These are phyloP conservation scores for Boletus speciosus DNA, from an alignment of 768 basidiomycete species.

Conservation along the genomic window DNA sequence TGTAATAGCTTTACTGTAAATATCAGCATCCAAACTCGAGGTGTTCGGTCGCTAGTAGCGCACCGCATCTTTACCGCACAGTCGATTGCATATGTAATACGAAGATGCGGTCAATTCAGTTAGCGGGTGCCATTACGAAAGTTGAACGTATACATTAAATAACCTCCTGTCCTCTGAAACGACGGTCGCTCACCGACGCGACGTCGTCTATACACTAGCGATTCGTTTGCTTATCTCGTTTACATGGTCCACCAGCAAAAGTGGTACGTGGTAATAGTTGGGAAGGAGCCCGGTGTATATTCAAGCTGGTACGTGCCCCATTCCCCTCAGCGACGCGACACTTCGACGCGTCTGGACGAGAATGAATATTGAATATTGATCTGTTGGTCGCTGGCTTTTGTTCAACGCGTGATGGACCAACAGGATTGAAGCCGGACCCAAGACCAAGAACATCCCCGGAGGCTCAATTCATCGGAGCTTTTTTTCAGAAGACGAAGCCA, in stretches of 20 bases:
- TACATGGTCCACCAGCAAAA: conserved; percentile 20
- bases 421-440: conserved; percentile 46
- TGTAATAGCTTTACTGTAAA: not conserved
- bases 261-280: conserved; percentile 29
- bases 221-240: not conserved
- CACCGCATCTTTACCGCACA: conserved; percentile 3
- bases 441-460: conserved; percentile 42
- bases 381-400: conserved; percentile 8
- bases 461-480: conserved; percentile 45
- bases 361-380: conserved; percentile 32
- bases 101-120: conserved; percentile 8
- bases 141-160: conserved; percentile 22
- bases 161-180: conserved; percentile 21
- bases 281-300: conserved; percentile 30
- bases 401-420: conserved; percentile 4
- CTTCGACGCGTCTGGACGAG: conserved; percentile 7
- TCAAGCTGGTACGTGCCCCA: conserved; percentile 20
- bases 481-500: conserved; percentile 40
- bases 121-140: not conserved
- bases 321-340: conserved; percentile 3
- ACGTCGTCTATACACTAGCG: not conserved
- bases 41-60: not conserved
- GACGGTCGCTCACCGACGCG: not conserved
- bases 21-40: not conserved
- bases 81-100: not conserved